A percentile compares a stretch with the other conserved stretches of the same genome.
These are phyloP conservation scores for Sorghum bicolor DNA, from an alignment of 176 grass and related monocot species.

Conservation along the genomic window Sorghum_bicolor_NCBIv3 NC_012878.2:50459001-50459500, in stretches of 20 bases:
- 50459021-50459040: neutral
- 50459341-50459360: neutral
- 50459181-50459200: neutral
- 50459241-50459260: neutral
- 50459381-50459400: neutral
- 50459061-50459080: neutral
- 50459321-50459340: neutral
- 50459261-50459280: neutral
- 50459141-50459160: neutral
- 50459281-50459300: neutral
- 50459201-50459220: neutral
- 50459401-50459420: neutral
- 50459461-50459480: neutral
- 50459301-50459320: neutral
- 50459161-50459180: neutral
- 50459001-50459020: neutral
- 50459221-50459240: neutral
- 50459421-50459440: slow-evolving; percentile 1
- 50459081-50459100: neutral
- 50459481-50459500: neutral
- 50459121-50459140: neutral
- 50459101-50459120: neutral
- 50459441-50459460: neutral
- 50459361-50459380: neutral
- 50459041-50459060: neutral